Base-by-base conservation (phyloP, 331 rosid species). In the Malus hybrid region DNA sequence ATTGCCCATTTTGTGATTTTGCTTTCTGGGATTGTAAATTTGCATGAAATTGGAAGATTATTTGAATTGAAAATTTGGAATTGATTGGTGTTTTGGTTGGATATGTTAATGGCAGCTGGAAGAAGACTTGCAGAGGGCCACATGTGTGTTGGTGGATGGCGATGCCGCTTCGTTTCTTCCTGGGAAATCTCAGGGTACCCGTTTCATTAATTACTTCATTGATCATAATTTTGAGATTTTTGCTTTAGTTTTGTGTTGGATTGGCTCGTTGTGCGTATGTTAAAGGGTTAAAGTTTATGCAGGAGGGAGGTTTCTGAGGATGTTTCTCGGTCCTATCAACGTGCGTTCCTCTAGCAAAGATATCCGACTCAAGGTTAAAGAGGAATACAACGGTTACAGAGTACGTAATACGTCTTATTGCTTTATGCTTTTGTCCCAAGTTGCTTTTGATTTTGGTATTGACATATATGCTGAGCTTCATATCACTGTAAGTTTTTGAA, bases 251-350 rank as follows among this genome's bases (percentile, higher is more conserved):
- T 50, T 30, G n/a, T 26, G 5, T 42, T 71, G 75, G 58, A 67
- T 75, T 69, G 39, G 68, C 30, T 42, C 69, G 20, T 16, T 0
- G 60, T 29, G n/a, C 34, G 19, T 30, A 30, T 63, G 62, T 63
- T 46, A 50, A 74, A 11, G n/a, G 48, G 32, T 13, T 62, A 33
- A 2, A 13, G 0, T 55, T 73, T 20, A 19, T 39, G 68, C 58
- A 33, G 74, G 81, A 94, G 99, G 98, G 30, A 36, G 84, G 57
- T 92, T 95, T 81, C 73, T 95, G 82, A 88, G 84, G 87, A 95
- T 92, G 99, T 95, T 95, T 86, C 77, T 95, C n/a, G 99, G 99
- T n/a, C 99, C 99, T 30, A 89, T 95, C 46, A 90, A 89, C 74
- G 99, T 95, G 72, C 97, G 96, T 74, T 97, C 98, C 52, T 80